Conservation (phyloP, 2,329 filamentous ascomycete genomes). For the Rugonectria rugulosa region DNA sequence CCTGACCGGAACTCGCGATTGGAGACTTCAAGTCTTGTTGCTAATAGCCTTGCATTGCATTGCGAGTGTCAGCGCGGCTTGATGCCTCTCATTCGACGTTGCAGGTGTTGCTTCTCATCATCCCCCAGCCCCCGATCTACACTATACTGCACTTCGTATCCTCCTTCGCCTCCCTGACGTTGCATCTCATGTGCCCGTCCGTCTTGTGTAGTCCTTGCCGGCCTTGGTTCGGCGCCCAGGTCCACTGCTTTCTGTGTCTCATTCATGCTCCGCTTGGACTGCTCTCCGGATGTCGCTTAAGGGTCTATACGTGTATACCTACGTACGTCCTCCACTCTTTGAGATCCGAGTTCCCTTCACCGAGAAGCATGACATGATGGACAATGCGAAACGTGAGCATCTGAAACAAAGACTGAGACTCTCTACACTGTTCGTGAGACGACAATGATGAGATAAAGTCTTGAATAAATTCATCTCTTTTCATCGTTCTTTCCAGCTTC, state of each 20-base stretch:
- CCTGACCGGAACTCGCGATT: constrained; percentile 5
- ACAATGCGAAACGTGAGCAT: too few species aligned
- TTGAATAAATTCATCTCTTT: not conserved
- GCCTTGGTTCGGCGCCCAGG: constrained; percentile 1
- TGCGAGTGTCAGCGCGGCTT: not conserved
- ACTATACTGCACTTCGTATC: not conserved
- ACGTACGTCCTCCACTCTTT: constrained; percentile 8
- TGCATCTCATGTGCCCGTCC: not conserved
- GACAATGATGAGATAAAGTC: too few species aligned
- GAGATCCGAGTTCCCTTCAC: constrained; percentile 3
- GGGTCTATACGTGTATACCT: constrained; percentile 14
- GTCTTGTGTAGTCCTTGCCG: not conserved
- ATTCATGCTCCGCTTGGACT: not conserved
- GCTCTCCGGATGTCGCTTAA: not conserved
- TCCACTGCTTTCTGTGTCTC: not conserved
- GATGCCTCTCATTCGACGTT: not conserved
- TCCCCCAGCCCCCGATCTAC: not conserved
- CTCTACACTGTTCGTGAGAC: too few species aligned
- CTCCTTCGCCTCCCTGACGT: not conserved
- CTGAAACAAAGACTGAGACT: too few species aligned
- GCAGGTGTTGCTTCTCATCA: not conserved
- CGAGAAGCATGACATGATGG: not conserved
- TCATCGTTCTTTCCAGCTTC: not conserved
- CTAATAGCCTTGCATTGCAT: not conserved
- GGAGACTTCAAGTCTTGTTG: not conserved